Evolutionary conservation across 495 filamentous ascomycete species (phyloP).

Genomic region (Hypoxylon perforatum): DNA sequence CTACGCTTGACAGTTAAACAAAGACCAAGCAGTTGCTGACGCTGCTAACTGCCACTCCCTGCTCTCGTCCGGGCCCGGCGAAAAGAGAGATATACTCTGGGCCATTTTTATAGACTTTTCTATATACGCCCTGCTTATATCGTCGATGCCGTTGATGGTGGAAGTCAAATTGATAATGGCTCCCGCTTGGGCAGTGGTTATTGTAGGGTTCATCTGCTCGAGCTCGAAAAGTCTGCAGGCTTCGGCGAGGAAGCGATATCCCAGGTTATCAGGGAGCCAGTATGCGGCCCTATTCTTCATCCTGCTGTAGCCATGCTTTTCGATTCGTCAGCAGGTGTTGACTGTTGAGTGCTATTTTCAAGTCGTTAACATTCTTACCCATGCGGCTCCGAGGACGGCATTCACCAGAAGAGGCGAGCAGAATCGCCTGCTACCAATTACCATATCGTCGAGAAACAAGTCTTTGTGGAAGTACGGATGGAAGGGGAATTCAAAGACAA

Average conservation of each 20-base stretch:
- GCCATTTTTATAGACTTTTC: slow-evolving; percentile 48
- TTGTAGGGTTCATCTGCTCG: slow-evolving; percentile 38
- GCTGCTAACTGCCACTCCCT: slow-evolving; percentile 39
- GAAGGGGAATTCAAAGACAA: slow-evolving; percentile 37
- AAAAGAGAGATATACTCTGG: slow-evolving; percentile 41
- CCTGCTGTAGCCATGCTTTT: slow-evolving; percentile 46
- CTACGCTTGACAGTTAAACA: slow-evolving; percentile 54
- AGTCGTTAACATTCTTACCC: slow-evolving; percentile 38
- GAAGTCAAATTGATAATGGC: slow-evolving; percentile 44
- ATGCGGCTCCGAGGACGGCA: slow-evolving; percentile 48
- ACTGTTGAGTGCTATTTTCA: neutral
- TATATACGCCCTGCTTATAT: slow-evolving; percentile 48
- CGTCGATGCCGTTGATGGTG: slow-evolving; percentile 49
- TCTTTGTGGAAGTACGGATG: slow-evolving; percentile 39
- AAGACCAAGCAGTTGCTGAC: slow-evolving; percentile 49
- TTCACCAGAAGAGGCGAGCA: slow-evolving; percentile 45
- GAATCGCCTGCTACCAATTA: slow-evolving; percentile 20
- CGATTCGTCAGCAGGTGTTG: slow-evolving; percentile 3
- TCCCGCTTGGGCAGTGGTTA: slow-evolving; percentile 50
- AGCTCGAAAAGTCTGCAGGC: slow-evolving; percentile 51
- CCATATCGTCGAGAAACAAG: slow-evolving; percentile 39
- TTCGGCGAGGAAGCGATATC: slow-evolving; percentile 55
- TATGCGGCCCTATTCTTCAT: slow-evolving; percentile 46
- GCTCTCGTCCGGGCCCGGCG: slow-evolving; percentile 28
- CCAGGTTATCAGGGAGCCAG: slow-evolving; percentile 51